phyloP scores from a whole-genome alignment of 169 alveolate species.

The Eimeria maxima region DNA sequence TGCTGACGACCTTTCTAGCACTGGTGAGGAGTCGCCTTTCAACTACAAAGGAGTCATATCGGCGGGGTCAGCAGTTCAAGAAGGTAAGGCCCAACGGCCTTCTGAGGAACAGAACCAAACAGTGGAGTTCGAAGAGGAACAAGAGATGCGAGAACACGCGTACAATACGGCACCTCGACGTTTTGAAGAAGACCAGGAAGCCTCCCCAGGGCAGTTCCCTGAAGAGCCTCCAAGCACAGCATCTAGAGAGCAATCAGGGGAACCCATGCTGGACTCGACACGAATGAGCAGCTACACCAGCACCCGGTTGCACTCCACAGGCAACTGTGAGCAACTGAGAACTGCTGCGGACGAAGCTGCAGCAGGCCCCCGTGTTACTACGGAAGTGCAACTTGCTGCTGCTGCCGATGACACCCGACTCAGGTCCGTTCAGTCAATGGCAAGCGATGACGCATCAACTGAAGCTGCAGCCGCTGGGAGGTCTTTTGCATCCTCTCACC shows the following conservation, averaged over 20 bases:
- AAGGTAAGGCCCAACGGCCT: not conserved
- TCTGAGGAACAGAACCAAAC: not conserved
- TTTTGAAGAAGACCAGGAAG: constrained; percentile 5
- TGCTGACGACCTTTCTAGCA: not conserved
- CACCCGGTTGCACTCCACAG: not conserved
- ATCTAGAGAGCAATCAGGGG: not conserved
- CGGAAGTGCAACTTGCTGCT: constrained; percentile 26
- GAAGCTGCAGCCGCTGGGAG: not conserved
- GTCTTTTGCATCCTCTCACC: not conserved
- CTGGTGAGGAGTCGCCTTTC: not conserved
- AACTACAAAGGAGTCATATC: not conserved
- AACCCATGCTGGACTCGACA: not conserved
- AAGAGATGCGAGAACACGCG: not conserved
- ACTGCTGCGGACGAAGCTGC: not conserved
- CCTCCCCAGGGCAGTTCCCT: constrained; percentile 15
- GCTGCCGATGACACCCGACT: not conserved
- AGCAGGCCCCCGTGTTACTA: not conserved
- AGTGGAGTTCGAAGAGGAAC: not conserved
- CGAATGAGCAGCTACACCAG: constrained; percentile 62
- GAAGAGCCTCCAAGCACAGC: constrained; percentile 45
- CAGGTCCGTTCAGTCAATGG: not conserved
- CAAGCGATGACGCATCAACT: not conserved
- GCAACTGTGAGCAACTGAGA: not conserved
- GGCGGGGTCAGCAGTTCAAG: not conserved
- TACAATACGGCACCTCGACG: not conserved